Base-by-base conservation (phyloP, 78 protist genomes). In the Polysphondylium violaceum region DNA sequence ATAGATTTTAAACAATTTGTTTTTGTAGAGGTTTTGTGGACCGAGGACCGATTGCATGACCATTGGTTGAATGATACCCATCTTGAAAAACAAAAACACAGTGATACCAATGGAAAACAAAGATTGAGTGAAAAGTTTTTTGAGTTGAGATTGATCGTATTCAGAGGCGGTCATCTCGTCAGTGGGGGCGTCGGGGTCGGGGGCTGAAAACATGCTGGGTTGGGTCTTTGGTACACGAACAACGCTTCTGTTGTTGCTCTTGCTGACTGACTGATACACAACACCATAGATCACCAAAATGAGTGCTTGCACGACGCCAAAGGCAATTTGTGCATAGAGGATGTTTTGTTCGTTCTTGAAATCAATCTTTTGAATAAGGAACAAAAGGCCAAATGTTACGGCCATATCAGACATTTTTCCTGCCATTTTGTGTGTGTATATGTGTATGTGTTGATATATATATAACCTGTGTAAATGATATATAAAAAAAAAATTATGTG, bases 1-100 rank as follows among this genome's bases (percentile, higher is more conserved):
- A 71, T 83, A 71, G 51, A 83, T 56, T 74, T 83, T 83, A 72
- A 83, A 67, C 43, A 83, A 55, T 38, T 83, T 83, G 11, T 83
- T 83, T 53, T 83, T 83, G 71, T 55, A 69, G 17, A 83, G 27
- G 23, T 53, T 69, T 43, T 69, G 79, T 31, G 74, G 68, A 41
- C 59, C 91, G 41, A 83, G 23, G 35, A 58, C 63, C 38, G 40
- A 38, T 74, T 83, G 75, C 67, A 83, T 71, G 33, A 67, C 79
- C 50, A 83, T 56, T 44, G 91, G 91, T 58, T 58, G 91, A 38
- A 69, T 50, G 53, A 83, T 65, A 43, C 55, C 8, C 77, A 69
- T 68, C 64, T 83, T 83, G 23, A 55, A 17, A 43, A 59, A 69
- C 19, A 83, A 53, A 44, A 83, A 83, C 3, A 58, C 33, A 25